phyloP scores from a whole-genome alignment of 257 asterid species.

The Fraxinus americana region DNA sequence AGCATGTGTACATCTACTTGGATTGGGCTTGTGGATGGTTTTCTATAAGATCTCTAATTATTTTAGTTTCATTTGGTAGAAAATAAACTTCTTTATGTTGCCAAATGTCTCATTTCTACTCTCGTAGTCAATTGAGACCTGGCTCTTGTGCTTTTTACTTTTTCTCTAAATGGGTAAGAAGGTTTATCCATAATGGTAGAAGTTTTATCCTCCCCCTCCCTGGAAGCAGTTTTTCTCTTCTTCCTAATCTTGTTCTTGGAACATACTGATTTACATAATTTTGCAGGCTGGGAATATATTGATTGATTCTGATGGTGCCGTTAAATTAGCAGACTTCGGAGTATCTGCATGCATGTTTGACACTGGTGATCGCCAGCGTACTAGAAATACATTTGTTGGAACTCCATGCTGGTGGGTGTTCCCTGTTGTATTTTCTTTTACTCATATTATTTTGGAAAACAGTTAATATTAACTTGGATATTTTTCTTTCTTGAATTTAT shows the following conservation, averaged over 20 bases:
- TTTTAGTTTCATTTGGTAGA: slow-evolving; percentile 18
- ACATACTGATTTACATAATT: not conserved
- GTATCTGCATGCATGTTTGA: slow-evolving; percentile 98
- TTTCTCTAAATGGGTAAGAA: not conserved
- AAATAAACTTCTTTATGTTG: slow-evolving; percentile 2
- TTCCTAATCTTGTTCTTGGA: slow-evolving; percentile 13
- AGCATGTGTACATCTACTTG: slow-evolving; percentile 10
- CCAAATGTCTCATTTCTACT: slow-evolving; percentile 15
- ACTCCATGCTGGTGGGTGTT: slow-evolving; percentile 92
- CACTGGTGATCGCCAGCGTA: slow-evolving; percentile 94
- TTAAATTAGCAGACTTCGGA: slow-evolving; percentile 97
- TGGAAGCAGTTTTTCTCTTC: slow-evolving; percentile 14
- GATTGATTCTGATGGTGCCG: slow-evolving; percentile 74
- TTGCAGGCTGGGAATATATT: slow-evolving; percentile 96
- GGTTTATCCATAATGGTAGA: slow-evolving; percentile 18
- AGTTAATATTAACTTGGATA: slow-evolving; percentile 13
- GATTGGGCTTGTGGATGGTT: slow-evolving; percentile 13
- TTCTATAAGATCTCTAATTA: slow-evolving; percentile 13
- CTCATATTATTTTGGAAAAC: not conserved
- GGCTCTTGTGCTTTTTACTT: slow-evolving; percentile 7
- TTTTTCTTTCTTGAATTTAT: slow-evolving; percentile 13
- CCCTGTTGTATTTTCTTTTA: slow-evolving; percentile 3
- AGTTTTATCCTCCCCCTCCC: slow-evolving; percentile 16
- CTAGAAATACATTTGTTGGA: slow-evolving; percentile 98
- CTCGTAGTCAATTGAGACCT: not conserved